These are phyloP conservation scores for Diospyros kaki DNA, from an alignment of 148 eudicot genomes.

Conservation along the genomic window DNA sequence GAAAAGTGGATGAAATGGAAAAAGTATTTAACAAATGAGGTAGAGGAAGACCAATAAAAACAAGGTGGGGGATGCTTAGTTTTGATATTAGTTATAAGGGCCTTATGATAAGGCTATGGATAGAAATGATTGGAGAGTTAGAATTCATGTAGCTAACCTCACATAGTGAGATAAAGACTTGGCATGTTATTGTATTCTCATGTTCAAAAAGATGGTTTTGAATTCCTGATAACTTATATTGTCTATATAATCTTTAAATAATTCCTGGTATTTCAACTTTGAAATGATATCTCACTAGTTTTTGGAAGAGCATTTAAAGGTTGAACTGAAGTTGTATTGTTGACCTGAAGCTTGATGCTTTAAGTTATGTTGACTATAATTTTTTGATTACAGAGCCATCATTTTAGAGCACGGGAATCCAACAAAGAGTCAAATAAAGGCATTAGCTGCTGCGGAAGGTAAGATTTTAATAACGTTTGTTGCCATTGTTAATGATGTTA, in stretches of 20 bases:
- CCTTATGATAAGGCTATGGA: too few relatives aligned
- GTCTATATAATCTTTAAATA: not conserved
- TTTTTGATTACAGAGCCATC: conserved; percentile 53
- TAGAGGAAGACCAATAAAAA: too few relatives aligned
- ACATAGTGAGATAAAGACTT: too few relatives aligned
- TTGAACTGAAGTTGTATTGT: not conserved
- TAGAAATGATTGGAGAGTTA: too few relatives aligned
- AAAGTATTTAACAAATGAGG: too few relatives aligned
- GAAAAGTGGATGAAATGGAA: too few relatives aligned
- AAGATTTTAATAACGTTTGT: conserved; percentile 24
- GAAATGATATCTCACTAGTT: not conserved
- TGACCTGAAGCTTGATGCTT: not conserved
- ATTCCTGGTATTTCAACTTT: not conserved
- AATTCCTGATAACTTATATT: not conserved
- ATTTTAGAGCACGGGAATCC: conserved; percentile 72
- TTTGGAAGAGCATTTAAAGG: not conserved
- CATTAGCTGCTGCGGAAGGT: conserved; percentile 85
- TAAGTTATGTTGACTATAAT: not conserved
- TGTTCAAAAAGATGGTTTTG: not conserved
- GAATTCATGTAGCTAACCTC: too few relatives aligned
- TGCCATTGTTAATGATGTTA: not conserved
- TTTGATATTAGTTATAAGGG: too few relatives aligned
- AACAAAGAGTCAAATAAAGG: conserved; percentile 81
- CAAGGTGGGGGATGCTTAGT: too few relatives aligned
- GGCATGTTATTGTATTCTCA: not conserved